These are phyloP conservation scores for Dicorynia guianensis DNA, from an alignment of 306 rosid genomes.

Conservation along the genomic window DNA sequence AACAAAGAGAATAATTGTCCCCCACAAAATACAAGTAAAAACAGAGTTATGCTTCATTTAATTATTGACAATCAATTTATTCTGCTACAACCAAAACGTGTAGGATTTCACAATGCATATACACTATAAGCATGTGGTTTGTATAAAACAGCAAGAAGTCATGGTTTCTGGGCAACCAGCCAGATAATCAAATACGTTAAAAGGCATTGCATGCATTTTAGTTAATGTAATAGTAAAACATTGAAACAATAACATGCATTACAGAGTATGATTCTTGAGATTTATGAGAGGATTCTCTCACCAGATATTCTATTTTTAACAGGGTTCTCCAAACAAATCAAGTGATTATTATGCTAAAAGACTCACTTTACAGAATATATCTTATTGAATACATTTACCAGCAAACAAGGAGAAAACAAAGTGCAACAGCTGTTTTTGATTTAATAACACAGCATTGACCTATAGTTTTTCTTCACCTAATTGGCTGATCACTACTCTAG, in stretches of 20 bases:
- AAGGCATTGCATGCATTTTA: no score
- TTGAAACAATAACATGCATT: not conserved
- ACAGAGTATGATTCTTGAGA: not conserved
- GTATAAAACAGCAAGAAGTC: no score
- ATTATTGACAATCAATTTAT: not conserved
- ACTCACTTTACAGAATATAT: not conserved
- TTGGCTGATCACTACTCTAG: not conserved
- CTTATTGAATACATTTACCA: not conserved
- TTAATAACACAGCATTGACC: not conserved
- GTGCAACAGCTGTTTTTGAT: not conserved
- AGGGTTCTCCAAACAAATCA: not conserved
- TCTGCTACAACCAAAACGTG: no score
- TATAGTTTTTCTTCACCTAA: not conserved
- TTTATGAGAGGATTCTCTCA: not conserved
- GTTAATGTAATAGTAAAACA: not conserved
- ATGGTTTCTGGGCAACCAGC: no score
- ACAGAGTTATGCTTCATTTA: not conserved
- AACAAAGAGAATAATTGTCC: not conserved
- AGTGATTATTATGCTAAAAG: not conserved
- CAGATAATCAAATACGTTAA: no score
- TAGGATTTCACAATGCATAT: no score
- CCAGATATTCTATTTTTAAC: not conserved
- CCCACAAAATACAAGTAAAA: constrained; percentile 16
- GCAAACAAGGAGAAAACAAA: not conserved
- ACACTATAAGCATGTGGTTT: no score